phyloP scores from a whole-genome alignment of 257 asterid species.

The Rubia yunnanensis region DNA sequence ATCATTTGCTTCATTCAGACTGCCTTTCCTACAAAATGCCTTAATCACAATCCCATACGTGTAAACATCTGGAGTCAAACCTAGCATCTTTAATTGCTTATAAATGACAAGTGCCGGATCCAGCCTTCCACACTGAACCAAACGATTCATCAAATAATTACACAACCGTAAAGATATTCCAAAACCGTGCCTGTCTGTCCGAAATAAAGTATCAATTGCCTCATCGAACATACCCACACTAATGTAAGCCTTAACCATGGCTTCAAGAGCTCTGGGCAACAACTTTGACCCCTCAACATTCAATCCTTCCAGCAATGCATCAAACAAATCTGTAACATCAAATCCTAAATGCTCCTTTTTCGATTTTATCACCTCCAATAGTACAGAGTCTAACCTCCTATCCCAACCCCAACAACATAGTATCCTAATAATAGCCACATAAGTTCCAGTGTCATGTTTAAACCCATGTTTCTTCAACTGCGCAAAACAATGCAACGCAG shows the following conservation, averaged over 20 bases:
- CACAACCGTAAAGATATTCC: slow-evolving; percentile 45
- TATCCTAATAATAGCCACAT: slow-evolving; percentile 51
- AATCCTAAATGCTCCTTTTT: slow-evolving; percentile 20
- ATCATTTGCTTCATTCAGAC: slow-evolving; percentile 43
- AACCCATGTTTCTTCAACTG: slow-evolving; percentile 40
- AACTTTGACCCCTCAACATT: slow-evolving; percentile 33
- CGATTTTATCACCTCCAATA: slow-evolving; percentile 28
- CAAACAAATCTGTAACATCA: slow-evolving; percentile 43
- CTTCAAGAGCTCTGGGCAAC: slow-evolving; percentile 44
- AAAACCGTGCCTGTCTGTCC: slow-evolving; percentile 34
- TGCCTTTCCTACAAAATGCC: slow-evolving; percentile 50
- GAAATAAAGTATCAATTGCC: slow-evolving; percentile 43
- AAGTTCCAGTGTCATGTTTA: slow-evolving; percentile 19
- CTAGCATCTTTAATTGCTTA: slow-evolving; percentile 43
- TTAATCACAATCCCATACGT: slow-evolving; percentile 66
- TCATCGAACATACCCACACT: slow-evolving; percentile 59
- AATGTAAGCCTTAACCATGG: slow-evolving; percentile 46
- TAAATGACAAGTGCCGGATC: slow-evolving; percentile 47
- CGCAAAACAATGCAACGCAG: slow-evolving; percentile 43
- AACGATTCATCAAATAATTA: slow-evolving; percentile 52
- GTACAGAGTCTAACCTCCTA: slow-evolving; percentile 22
- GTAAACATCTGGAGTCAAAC: slow-evolving; percentile 51
- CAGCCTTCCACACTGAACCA: slow-evolving; percentile 43
- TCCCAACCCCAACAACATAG: slow-evolving; percentile 29
- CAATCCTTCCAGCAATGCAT: slow-evolving; percentile 44